phyloP scores from a whole-genome alignment of 495 filamentous ascomycete species.

The Aspergillus diversus region DNA sequence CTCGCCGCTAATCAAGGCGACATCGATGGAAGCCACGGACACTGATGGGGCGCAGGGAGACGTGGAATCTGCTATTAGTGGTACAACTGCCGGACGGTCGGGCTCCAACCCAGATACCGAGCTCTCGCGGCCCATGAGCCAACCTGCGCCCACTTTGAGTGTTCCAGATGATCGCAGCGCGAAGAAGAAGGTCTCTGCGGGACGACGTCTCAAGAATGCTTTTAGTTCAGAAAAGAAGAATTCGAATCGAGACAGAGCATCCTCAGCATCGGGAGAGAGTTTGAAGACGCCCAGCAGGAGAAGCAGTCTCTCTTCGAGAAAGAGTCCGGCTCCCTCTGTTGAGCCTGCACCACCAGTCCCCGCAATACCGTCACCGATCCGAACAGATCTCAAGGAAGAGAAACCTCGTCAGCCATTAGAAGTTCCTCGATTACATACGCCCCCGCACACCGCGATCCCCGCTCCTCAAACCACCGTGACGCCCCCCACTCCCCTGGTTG shows the following conservation, averaged over 20 bases:
- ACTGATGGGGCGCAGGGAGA: constrained; percentile 30
- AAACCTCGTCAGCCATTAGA: constrained; percentile 26
- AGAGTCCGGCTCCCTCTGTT: constrained; percentile 33
- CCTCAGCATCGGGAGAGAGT: constrained; percentile 39
- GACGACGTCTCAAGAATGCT: constrained; percentile 50
- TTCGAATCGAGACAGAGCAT: constrained; percentile 46
- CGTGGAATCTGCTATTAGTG: constrained; percentile 37
- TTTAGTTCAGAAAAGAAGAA: constrained; percentile 48
- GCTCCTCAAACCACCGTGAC: constrained; percentile 56
- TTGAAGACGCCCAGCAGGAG: constrained; percentile 36
- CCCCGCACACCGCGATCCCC: constrained; percentile 45
- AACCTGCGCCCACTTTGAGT: constrained; percentile 35
- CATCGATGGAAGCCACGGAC: constrained; percentile 44
- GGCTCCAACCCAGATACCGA: constrained; percentile 33
- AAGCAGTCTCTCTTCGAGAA: constrained; percentile 46
- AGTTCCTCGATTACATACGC: constrained; percentile 44
- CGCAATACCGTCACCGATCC: constrained; percentile 39
- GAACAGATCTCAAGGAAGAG: constrained; percentile 39
- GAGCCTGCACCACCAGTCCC: constrained; percentile 28
- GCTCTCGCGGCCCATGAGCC: constrained; percentile 25
- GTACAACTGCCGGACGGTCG: constrained; percentile 28
- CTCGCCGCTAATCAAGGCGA: constrained; percentile 73
- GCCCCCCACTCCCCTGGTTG: constrained; percentile 52
- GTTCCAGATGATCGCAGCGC: constrained; percentile 35
- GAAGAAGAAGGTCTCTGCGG: constrained; percentile 48